These are phyloP conservation scores for Xerocomus amazonicus DNA, from an alignment of 1,284 basidiomycete genomes.

Conservation along the genomic window DNA sequence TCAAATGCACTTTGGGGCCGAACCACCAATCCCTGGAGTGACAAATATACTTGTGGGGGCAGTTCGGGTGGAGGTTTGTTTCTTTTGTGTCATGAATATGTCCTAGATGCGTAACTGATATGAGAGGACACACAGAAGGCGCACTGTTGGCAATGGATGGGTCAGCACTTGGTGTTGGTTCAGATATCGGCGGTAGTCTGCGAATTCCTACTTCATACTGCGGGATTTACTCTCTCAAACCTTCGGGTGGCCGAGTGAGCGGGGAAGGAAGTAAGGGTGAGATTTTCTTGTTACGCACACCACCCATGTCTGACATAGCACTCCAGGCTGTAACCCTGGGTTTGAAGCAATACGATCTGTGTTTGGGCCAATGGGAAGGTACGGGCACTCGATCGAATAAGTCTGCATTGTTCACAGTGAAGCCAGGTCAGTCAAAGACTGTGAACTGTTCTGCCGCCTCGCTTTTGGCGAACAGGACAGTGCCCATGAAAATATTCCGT, in stretches of 20 bases:
- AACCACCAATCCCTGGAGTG: conserved; percentile 69
- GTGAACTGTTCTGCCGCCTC: conserved; percentile 55
- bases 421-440: conserved; percentile 59
- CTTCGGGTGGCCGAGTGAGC: conserved; percentile 54
- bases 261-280: conserved; percentile 46
- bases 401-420: conserved; percentile 7
- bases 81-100: neutral
- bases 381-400: conserved; percentile 7
- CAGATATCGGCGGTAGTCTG: conserved; percentile 73
- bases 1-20: conserved; percentile 80
- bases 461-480: conserved; percentile 52
- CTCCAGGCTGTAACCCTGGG: conserved; percentile 51
- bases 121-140: conserved; percentile 43
- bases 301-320: conserved; percentile 1
- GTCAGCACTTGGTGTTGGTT: conserved; percentile 73
- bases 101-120: no score
- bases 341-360: conserved; percentile 62
- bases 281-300: conserved; percentile 8
- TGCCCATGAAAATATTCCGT: conserved; percentile 44
- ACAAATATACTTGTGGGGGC: conserved; percentile 68
- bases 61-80: conserved; percentile 63
- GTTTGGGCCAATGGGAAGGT: conserved; percentile 77
- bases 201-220: conserved; percentile 81
- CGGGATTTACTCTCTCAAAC: conserved; percentile 81
- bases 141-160: conserved; percentile 76